phyloP scores from a whole-genome alignment of 805 yeast species.

The Myxozyma geophila region DNA sequence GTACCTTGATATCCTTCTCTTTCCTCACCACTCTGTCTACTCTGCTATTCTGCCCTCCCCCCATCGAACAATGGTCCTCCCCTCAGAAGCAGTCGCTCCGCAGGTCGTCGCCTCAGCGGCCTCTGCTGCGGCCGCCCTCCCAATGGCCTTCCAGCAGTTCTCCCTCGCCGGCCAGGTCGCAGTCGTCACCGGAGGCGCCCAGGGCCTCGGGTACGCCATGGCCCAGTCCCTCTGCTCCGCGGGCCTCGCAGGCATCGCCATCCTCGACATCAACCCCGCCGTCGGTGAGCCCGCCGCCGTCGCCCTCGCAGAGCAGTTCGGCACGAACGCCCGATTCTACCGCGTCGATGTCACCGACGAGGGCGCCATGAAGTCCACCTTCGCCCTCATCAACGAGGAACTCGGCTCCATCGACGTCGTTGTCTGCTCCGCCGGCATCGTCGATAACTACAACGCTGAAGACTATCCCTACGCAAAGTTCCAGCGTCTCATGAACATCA shows the following conservation, averaged over 20 bases:
- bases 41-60: not conserved
- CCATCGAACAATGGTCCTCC: not conserved
- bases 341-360: constrained; percentile 65
- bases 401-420: constrained; percentile 61
- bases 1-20: not conserved
- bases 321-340: constrained; percentile 65
- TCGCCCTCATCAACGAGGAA: constrained; percentile 55
- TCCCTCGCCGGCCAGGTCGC: constrained; percentile 56
- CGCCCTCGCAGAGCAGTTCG: constrained; percentile 54
- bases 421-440: constrained; percentile 68
- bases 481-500: constrained; percentile 65
- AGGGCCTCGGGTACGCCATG: constrained; percentile 65
- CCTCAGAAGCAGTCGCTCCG: not conserved
- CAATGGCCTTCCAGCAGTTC: constrained; percentile 24
- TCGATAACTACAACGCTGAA: constrained; percentile 68
- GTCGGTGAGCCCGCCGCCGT: constrained; percentile 65
- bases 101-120: not conserved
- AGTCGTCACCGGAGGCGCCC: constrained; percentile 69
- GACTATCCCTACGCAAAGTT: constrained; percentile 72
- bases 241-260: constrained; percentile 58
- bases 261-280: constrained; percentile 60
- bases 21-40: not conserved
- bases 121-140: not conserved
- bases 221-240: constrained; percentile 62
- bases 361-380: constrained; percentile 44